Percentiles rank a stretch among this genome's conserved stretches.
Conservation (phyloP, 1,139 yeast species). For the Hyphopichia khmerensis region DNA sequence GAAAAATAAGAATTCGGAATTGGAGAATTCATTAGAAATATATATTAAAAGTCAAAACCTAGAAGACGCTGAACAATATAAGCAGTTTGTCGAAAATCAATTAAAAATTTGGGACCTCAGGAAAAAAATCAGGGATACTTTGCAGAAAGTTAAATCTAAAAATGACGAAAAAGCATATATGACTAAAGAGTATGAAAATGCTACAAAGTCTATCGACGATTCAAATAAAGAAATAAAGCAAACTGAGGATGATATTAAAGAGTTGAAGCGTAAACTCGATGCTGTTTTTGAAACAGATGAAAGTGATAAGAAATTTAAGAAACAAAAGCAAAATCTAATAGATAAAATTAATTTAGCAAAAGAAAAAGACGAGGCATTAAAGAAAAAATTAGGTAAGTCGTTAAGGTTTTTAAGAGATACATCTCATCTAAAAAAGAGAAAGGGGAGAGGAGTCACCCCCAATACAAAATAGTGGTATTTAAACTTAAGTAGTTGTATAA, state of each 20-base stretch:
- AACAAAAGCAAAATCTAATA: conserved; percentile 21
- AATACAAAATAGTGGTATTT: conserved; percentile 9
- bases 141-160: conserved; percentile 36
- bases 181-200: conserved; percentile 62
- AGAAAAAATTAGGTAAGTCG: conserved; percentile 32
- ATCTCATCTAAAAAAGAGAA: conserved; percentile 44
- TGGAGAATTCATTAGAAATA: conserved; percentile 19
- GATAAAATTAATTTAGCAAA: conserved; percentile 23
- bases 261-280: conserved; percentile 24
- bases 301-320: conserved; percentile 21
- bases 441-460: conserved; percentile 43
- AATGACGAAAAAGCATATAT: conserved; percentile 63
- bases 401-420: conserved; percentile 40
- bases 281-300: conserved; percentile 19
- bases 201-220: conserved; percentile 54
- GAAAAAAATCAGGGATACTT: conserved; percentile 35
- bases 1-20: conserved; percentile 16
- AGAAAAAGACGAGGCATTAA: conserved; percentile 22
- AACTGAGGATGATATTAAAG: conserved; percentile 21
- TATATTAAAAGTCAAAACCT: conserved; percentile 17
- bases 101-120: conserved; percentile 39
- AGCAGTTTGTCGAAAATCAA: conserved; percentile 26
- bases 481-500: neutral
- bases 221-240: conserved; percentile 42
- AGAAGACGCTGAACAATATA: conserved; percentile 14